Evolutionary conservation across 805 yeast species (phyloP).

Genomic region (Starmerella floricola): DNA sequence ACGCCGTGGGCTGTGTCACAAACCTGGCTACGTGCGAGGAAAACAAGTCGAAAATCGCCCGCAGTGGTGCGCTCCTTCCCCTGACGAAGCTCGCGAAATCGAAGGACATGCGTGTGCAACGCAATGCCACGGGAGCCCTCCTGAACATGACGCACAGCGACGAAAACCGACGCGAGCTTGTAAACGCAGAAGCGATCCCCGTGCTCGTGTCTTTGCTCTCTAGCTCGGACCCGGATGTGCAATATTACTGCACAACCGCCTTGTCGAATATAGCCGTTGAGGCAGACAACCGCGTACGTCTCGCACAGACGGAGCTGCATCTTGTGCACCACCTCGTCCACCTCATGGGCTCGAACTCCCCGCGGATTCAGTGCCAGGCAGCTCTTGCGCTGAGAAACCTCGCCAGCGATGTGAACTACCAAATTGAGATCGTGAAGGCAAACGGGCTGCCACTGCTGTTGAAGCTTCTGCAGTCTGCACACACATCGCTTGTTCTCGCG

Average conservation of each 20-base stretch:
- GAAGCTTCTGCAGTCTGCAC: slow-evolving; percentile 75
- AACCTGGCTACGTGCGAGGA: slow-evolving; percentile 96
- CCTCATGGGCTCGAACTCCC: slow-evolving; percentile 84
- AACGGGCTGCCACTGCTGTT: slow-evolving; percentile 92
- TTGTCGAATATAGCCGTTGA: slow-evolving; percentile 95
- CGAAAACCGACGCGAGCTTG: slow-evolving; percentile 91
- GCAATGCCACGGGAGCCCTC: slow-evolving; percentile 97
- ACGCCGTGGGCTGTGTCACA: slow-evolving; percentile 98
- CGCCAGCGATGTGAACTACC: slow-evolving; percentile 93
- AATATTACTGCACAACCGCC: slow-evolving; percentile 96
- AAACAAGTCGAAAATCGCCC: slow-evolving; percentile 89
- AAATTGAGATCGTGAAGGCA: slow-evolving; percentile 86
- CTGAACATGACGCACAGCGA: slow-evolving; percentile 96
- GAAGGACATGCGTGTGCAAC: slow-evolving; percentile 87
- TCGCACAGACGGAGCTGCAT: slow-evolving; percentile 85
- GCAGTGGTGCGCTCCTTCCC: slow-evolving; percentile 90
- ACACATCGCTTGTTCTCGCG: slow-evolving; percentile 84
- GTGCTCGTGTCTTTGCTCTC: slow-evolving; percentile 78
- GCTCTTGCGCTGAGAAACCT: slow-evolving; percentile 89
- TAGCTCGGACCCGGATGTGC: slow-evolving; percentile 88
- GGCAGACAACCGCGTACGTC: slow-evolving; percentile 73
- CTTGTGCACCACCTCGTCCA: slow-evolving; percentile 76
- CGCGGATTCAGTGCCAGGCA: slow-evolving; percentile 97
- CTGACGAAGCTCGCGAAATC: slow-evolving; percentile 89
- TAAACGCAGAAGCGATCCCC: slow-evolving; percentile 96